Conservation (phyloP, 2,329 filamentous ascomycete genomes). For the Rhynchosporium graminicola region DNA sequence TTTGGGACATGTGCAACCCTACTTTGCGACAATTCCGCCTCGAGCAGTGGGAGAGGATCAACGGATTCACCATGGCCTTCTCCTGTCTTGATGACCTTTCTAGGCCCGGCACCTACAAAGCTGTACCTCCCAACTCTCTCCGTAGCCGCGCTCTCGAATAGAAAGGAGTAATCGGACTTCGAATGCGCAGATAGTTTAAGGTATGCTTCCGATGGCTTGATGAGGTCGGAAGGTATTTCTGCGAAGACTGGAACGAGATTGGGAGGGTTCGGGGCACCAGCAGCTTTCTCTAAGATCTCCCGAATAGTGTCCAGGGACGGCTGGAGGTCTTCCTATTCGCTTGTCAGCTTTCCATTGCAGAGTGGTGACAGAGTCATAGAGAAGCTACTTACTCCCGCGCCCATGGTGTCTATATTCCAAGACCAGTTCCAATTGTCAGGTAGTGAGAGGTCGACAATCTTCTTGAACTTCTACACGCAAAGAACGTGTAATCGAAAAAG, state of each 20-base stretch:
- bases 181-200: constrained; percentile 82
- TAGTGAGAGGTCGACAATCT: no score
- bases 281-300: constrained; percentile 54
- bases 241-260: constrained; percentile 83
- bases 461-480: no score
- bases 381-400: constrained; percentile 30
- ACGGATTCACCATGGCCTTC: constrained; percentile 80
- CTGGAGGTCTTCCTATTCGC: constrained; percentile 50
- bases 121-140: constrained; percentile 94
- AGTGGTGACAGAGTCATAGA: constrained; percentile 28
- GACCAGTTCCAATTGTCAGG: not conserved
- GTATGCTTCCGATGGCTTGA: constrained; percentile 94
- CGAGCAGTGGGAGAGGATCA: constrained; percentile 82
- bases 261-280: constrained; percentile 54
- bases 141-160: constrained; percentile 93
- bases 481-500: not conserved
- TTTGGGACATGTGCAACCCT: constrained; percentile 82
- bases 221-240: constrained; percentile 85
- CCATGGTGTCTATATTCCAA: constrained; percentile 30
- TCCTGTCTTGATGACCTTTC: constrained; percentile 84
- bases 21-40: constrained; percentile 76
- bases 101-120: constrained; percentile 81
- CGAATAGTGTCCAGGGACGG: constrained; percentile 62
- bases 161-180: constrained; percentile 79
- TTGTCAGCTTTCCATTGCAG: constrained; percentile 30